phyloP scores from a whole-genome alignment of 805 yeast genomes.

The Sungouiozyma ichnusensis region DNA sequence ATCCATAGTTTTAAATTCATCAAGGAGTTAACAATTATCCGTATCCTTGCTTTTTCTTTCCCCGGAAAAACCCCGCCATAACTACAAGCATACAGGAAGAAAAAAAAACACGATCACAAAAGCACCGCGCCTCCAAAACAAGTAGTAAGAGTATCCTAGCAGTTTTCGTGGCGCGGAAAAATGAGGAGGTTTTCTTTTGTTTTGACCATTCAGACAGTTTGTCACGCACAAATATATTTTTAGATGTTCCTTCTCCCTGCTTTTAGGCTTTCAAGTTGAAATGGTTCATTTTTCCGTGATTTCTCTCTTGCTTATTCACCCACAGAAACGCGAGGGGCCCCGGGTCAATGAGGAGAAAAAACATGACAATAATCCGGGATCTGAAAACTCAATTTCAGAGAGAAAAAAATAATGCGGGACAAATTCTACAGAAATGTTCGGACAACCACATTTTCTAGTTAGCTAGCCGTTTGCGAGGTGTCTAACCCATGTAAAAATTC shows the following conservation, averaged over 20 bases:
- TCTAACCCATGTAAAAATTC: too few species aligned
- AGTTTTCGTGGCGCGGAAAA: background rate
- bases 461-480: too few species aligned
- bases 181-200: background rate
- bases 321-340: background rate
- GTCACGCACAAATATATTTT: too few species aligned
- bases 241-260: background rate
- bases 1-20: too few species aligned
- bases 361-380: background rate
- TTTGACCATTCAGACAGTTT: too few species aligned
- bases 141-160: too few species aligned
- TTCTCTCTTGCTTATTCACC: background rate
- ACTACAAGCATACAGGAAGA: too few species aligned
- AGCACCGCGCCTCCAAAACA: too few species aligned
- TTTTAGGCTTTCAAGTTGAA: background rate
- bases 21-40: background rate
- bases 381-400: background rate
- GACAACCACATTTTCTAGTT: background rate
- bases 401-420: background rate
- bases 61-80: background rate
- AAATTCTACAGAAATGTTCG: background rate
- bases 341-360: background rate
- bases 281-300: background rate
- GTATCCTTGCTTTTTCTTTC: background rate
- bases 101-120: too few species aligned